Base-by-base conservation (phyloP, 305 asterid genomes). In the Fraxinus ornus region DNA sequence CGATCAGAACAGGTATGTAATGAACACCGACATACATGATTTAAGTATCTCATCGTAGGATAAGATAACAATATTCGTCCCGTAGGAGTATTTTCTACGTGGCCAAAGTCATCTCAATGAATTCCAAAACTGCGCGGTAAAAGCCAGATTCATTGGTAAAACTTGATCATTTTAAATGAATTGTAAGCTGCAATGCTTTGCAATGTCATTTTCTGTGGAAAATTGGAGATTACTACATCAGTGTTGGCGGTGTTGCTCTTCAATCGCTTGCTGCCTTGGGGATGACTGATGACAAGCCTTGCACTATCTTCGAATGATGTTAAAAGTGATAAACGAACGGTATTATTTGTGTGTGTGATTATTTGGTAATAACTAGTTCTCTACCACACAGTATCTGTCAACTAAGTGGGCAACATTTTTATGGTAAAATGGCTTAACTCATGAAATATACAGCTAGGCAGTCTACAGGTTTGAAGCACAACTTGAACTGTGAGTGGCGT, bases 201-300 rank as follows among this genome's bases (percentile, higher is more conserved):
- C 75, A 96, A 80, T 19, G 78, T 32, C 64, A 12, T 72, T 79
- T 86, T 82, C 26, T 90, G 94, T 0, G 98, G 99, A 84, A 94
- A 88, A 70, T 72, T 82, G 10, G 94, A 91, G 71, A 93, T 89
- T 78, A 93, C 95, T 1, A 89, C 83, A 78, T 90, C 93, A 4
- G 86, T 88, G 86, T 83, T 85, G 90, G 64, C 80, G 82, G 24
- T 70, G 82, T 86, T 92, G 97, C 88, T 89, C 92, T 87, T 87
- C 93, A 49, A 83, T 90, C 79, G 30, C 88, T 81, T 78, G 87
- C 93, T 91, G 62, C 98, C 99, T 82, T 77, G 89, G 5, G 90
- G 94, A 83, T 91, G 95, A 89, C 98, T 90, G 3, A 96, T 88
- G 84, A 94, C 98, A 60, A 96, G 70, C 85, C 98, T 92, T 39